Conservation (phyloP, 108 stramenopile genomes). For the Asterionellopsis glacialis region DNA sequence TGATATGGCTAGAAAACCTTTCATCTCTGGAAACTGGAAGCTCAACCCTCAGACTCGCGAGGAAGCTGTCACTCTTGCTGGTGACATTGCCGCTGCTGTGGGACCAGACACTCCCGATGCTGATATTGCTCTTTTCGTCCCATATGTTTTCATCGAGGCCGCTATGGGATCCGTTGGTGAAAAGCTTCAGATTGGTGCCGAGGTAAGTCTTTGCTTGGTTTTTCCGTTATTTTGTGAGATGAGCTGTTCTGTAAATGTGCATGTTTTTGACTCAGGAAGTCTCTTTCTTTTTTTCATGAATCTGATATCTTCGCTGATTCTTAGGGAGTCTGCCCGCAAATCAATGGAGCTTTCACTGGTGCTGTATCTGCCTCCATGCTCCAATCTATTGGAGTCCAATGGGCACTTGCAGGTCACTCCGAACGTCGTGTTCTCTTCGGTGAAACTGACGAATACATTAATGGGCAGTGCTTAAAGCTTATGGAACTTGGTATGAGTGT, state of each 20-base stretch:
- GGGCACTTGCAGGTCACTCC: conserved; percentile 95
- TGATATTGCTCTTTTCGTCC: conserved; percentile 81
- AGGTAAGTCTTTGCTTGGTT: conserved; percentile 40
- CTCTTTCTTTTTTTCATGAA: not conserved
- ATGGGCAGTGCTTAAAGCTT: conserved; percentile 83
- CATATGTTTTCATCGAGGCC: conserved; percentile 78
- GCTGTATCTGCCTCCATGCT: conserved; percentile 88
- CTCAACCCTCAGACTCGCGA: conserved; percentile 48
- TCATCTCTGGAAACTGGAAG: conserved; percentile 84
- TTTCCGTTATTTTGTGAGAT: not conserved
- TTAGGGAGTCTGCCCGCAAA: conserved; percentile 63
- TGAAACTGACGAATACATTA: conserved; percentile 92
- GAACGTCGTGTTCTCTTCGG: conserved; percentile 94
- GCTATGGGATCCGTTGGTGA: conserved; percentile 46
- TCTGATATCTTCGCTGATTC: not conserved
- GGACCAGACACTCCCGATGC: conserved; percentile 52
- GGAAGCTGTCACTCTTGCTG: conserved; percentile 60
- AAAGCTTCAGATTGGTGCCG: conserved; percentile 65
- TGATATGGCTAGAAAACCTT: conserved; percentile 31
- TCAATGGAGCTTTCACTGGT: conserved; percentile 96
- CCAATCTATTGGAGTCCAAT: conserved; percentile 80
- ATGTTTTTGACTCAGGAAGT: not conserved
- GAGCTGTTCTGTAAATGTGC: not conserved
- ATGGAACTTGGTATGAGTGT: conserved; percentile 88
- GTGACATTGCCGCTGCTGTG: conserved; percentile 63